Percentiles rank a stretch among this genome's conserved stretches.
Evolutionary conservation across 192 early-diverging fungal genomes (phyloP).

Genomic region (Coemansia aciculifera): DNA sequence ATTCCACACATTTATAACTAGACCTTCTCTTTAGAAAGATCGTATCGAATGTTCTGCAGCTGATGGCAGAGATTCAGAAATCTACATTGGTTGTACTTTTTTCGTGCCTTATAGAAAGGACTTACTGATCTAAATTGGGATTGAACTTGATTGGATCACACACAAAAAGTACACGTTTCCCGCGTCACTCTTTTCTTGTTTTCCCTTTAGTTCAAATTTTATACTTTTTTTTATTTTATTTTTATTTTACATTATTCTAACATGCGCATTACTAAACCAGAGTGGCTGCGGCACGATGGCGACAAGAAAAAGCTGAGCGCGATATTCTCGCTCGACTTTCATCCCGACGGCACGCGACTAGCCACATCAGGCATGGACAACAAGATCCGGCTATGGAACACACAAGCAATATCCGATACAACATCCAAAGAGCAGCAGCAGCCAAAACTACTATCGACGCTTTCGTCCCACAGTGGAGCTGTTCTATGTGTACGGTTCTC

Average conservation of each 20-base stretch:
- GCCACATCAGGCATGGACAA: constrained; percentile 89
- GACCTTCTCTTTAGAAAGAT: neutral
- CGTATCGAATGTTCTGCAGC: neutral
- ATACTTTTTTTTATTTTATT: neutral
- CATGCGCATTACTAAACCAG: constrained; percentile 70
- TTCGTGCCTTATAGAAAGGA: too few relatives aligned
- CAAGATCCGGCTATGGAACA: constrained; percentile 90
- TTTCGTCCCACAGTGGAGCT: constrained; percentile 83
- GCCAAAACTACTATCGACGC: constrained; percentile 69
- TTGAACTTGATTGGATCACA: neutral
- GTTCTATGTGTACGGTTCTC: constrained; percentile 90
- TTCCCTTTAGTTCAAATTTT: neutral
- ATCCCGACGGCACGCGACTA: constrained; percentile 76
- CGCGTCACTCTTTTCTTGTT: neutral
- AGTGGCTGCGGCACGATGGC: constrained; percentile 72
- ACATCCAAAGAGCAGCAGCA: constrained; percentile 19
- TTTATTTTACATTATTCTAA: neutral
- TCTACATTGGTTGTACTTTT: too few relatives aligned
- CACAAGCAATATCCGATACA: constrained; percentile 51
- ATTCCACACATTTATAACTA: neutral
- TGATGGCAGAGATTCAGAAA: too few relatives aligned
- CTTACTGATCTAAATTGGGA: too few relatives aligned
- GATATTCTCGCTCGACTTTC: constrained; percentile 88
- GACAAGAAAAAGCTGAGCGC: constrained; percentile 61
- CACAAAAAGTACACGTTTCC: neutral